Evolutionary conservation across 345 rosid genomes (phyloP).

Genomic region (Populus alba): DNA sequence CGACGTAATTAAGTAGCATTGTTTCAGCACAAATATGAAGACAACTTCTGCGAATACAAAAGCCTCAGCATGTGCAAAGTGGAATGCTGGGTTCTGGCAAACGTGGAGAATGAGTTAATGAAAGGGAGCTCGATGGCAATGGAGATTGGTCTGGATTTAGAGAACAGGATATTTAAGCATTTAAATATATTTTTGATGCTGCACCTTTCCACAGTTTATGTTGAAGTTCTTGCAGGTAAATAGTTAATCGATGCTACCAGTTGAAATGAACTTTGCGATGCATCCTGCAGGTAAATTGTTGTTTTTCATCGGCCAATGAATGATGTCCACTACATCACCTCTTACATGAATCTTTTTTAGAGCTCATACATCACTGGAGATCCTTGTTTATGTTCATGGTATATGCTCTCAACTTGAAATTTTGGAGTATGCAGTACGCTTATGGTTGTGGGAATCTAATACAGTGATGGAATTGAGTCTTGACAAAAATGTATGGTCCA

Average conservation of each 20-base stretch:
- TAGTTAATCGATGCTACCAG: neutral
- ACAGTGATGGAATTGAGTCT: constrained; percentile 11
- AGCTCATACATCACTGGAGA: neutral
- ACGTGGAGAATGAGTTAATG: neutral
- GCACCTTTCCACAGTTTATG: neutral
- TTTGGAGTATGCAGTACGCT: constrained; percentile 9
- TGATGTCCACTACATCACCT: neutral
- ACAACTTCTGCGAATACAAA: neutral
- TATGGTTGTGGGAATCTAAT: constrained; percentile 23
- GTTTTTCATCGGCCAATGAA: neutral
- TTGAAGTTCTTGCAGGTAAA: neutral
- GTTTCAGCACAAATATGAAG: neutral
- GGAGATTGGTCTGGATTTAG: neutral
- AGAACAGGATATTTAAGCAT: neutral
- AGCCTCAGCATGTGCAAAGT: neutral
- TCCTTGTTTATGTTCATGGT: neutral
- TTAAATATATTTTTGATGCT: neutral
- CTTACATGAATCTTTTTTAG: neutral
- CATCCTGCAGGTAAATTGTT: neutral
- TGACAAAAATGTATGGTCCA: constrained; percentile 22
- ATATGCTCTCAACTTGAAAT: neutral
- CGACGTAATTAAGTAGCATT: neutral
- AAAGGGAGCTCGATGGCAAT: neutral
- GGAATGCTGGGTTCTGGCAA: neutral
- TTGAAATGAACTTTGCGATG: neutral